Evolutionary conservation across 106 monocot species (phyloP), one percentile per base, ranked within the genome.

Genomic region (Vanilla planifolia): DNA sequence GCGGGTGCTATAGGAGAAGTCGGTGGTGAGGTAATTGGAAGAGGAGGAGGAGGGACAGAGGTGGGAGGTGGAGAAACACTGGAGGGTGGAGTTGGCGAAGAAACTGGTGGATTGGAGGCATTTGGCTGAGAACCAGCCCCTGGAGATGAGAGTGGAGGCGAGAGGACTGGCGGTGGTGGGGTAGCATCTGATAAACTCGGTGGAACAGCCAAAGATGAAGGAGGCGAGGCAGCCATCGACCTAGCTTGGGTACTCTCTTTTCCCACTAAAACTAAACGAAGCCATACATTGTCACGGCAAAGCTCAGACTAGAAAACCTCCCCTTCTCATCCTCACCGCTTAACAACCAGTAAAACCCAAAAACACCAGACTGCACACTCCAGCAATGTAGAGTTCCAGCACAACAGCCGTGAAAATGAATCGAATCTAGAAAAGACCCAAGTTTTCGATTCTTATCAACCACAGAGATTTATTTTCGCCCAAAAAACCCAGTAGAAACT

Each of bases 201-300:
- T 2, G 70, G 53, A 22, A 58, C 27, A 32, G 59, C 58, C 10
- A 24, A 63, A 8, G 55, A 16, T 21, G 69, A 59, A 40, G 76
- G 65, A 33, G 76, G 64, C 1, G 75, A 61, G 26, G 56, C 40
- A 40, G 76, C 59, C 76, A 70, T 63, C 61, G 20, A 46, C 20
- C 15, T 7, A 48, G 13, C 3, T 32, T 19, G 1, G 43, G 4
- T 8, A 44, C 11, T 45, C 44, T 46, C 58, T 24, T 26, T 40
- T 20, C 15, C 61, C 26, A 24, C 16, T 19, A 23, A 39, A 69
- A 7, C 37, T 27, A 67, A 58, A 20, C n/a, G 6, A 43, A 45
- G 0, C 3, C 41, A 55, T 28, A 27, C 57, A n/a, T 40, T 47
- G 8, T 4, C 17, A 67, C 44, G 56, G 15, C 56, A 20, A 57